Evolutionary conservation across 2,329 filamentous ascomycete species (phyloP), one percentile per base, ranked within the genome.

Genomic region (Alternaria brassicae): DNA sequence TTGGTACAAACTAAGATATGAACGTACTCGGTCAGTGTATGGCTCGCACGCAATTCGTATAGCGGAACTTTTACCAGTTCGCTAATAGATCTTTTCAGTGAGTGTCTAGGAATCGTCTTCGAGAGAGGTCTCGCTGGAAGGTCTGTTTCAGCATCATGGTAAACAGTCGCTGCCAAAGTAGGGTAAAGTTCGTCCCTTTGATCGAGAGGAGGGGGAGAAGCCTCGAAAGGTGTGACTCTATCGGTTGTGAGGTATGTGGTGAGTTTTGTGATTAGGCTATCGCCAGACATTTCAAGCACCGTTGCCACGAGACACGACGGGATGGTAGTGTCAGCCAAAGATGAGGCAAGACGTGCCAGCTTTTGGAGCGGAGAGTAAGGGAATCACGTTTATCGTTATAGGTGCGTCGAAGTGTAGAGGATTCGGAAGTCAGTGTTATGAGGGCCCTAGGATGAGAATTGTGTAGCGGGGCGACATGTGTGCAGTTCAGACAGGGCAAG

Each of bases 211-310:
- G 17, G 9, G 13, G 32, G 40, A 23, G 47, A 10, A 10, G 6
- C 17, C 9, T 56, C 25, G 1, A n/a, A 34, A 17, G 28, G 4
- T 34, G 40, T 17, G 8, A 17, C 41, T n/a, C 30, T 54, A 30
- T 58, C 55, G 4, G 25, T 6, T 17, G 45, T 34, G 25, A 58
- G 45, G 25, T 53, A 47, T 19, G 58, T 54, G 44, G 55, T 47
- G 50, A 55, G 50, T 28, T 50, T 61, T 4, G 54, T 48, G 25
- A 61, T 54, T 9, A 54, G 27, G 13, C 52, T 36, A 23, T 59
- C 59, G 30, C 49, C 30, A 17, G 58, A 58, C 3, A 42, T 17
- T 28, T 19, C 37, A 44, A 57, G 32, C 44, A 61, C 50, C 8
- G 13, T 51, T 21, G 34, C 5, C 13, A 25, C 30, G 3, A 30